Base-by-base conservation (phyloP, 1,284 basidiomycete species). In the Cryptococcus floricola region DNA sequence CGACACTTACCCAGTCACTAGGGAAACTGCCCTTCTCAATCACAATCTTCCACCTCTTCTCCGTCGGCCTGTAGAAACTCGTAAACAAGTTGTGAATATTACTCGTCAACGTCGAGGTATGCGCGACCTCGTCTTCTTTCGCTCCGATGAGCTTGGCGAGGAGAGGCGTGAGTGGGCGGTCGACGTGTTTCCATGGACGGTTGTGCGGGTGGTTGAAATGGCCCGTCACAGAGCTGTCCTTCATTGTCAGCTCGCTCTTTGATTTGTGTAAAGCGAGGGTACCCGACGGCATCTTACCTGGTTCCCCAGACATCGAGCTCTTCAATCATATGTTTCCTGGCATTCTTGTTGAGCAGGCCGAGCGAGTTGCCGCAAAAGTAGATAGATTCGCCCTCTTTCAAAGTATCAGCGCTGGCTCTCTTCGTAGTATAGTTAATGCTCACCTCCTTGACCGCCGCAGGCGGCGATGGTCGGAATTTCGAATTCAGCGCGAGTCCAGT, bases 311-410 rank as follows among this genome's bases (percentile, higher is more conserved):
- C 86, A 50, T 84, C 78, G 47, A 98, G 77, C 76, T 98, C 96
- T 75, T 95, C 85, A 64, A 88, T 77, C 34, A 98, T 79, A 53
- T 91, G 81, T 65, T 82, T 70, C 58, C 84, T 81, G 23, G 91
- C 87, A 41, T 84, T 81, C 71, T 86, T 90, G 44, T 88, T 84
- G 66, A 93, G 80, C 48, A 88, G 82, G 1, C 95, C 95, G 4
- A 98, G 83, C 44, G 93, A 97, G 79, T 99, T 98, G 46, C 95
- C 96, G 75, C 91, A 96, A 50, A 99, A 85, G 77, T 98, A 99
- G 42, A 87, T 84, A 2, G 70, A 67, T 23, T 73, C 64, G 9
- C 71, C 73, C 28, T 74, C 71, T 67, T 56, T 3, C 31, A 3
- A 48, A 6, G 25, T 31, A 27, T 59, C 38, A 59, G 54, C 23